phyloP scores from a whole-genome alignment of 345 rosid genomes.

The Populus nigra region DNA sequence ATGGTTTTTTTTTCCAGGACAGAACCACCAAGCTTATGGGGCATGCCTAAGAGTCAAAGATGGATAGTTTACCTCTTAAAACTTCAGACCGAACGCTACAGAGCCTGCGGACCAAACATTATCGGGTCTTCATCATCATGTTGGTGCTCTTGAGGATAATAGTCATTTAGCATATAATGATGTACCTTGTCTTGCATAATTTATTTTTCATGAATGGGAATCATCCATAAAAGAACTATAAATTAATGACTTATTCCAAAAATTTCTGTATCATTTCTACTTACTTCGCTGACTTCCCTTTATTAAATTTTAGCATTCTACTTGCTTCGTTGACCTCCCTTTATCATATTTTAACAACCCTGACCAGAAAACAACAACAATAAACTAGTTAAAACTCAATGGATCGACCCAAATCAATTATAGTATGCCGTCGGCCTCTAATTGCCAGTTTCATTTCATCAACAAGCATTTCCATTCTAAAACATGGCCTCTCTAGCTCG shows the following conservation, averaged over 20 bases:
- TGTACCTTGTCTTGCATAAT: neutral
- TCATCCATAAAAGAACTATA: neutral
- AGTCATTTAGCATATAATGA: neutral
- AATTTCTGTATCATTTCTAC: slow-evolving; percentile 10
- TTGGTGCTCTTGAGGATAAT: too few species aligned
- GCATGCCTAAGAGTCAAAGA: neutral
- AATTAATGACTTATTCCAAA: neutral
- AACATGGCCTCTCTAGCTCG: slow-evolving; percentile 8
- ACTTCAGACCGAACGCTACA: neutral
- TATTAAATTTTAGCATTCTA: neutral
- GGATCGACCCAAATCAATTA: too few species aligned
- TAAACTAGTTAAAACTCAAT: too few species aligned
- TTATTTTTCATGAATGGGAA: neutral
- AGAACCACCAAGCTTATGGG: neutral
- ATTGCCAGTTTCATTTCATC: neutral
- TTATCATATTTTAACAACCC: neutral
- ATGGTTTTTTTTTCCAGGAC: too few species aligned
- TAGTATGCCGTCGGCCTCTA: too few species aligned
- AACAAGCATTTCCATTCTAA: neutral
- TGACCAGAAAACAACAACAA: too few species aligned
- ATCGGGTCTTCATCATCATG: too few species aligned
- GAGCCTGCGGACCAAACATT: too few species aligned
- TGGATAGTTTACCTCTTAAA: too few species aligned
- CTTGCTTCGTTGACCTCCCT: slow-evolving; percentile 28
- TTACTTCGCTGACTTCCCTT: slow-evolving; percentile 25